Base-by-base conservation (phyloP, 768 basidiomycete species). In the Bullera alba region DNA sequence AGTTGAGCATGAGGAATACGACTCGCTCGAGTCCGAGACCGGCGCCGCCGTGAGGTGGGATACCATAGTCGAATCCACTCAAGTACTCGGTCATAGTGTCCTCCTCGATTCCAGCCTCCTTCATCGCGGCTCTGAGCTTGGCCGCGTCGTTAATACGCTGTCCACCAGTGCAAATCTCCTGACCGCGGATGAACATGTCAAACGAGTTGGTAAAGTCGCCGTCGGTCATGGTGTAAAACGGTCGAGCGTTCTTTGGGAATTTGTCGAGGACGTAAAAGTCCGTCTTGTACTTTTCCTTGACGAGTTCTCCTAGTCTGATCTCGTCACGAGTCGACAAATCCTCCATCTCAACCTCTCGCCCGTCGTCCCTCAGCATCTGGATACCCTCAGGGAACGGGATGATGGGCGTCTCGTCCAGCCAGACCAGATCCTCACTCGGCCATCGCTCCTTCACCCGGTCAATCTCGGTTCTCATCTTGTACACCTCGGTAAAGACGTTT, bases 211-310 rank as follows among this genome's bases (percentile, higher is more conserved):
- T 48, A 55, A 66, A 60, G 61, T 90, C 88, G 5, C 85, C 83
- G 71, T 93, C 85, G 50, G 80, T 78, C 90, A 95, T 95, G 41
- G 92, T 97, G 74, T 97, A 97, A 76, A 97, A 97, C 3, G 92
- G 93, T 39, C 92, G 84, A 45, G 95, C 81, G 23, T 78, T 85
- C 75, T 89, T 79, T 3, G 93, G 92, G 79, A 96, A 97, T 74
- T 95, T 95, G 79, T 97, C 92, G 59, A 97, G 83, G 70, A 96
- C 95, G 76, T 86, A 97, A 77, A 93, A 96, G 73, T 97, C 92
- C 30, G 87, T 93, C 61, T 88, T 82, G 67, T 91, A 91, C 74
- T 92, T 93, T 42, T 80, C 82, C 69, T 84, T 88, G 67, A 97
- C 82, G 49, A 96, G 76, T 39, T 82, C 77, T 10, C 92, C 92